A percentile compares a stretch with the other conserved stretches of the same genome.
These are phyloP conservation scores for Amorphotheca resinae DNA, from an alignment of 495 filamentous ascomycete genomes.

Conservation along the genomic window DNA sequence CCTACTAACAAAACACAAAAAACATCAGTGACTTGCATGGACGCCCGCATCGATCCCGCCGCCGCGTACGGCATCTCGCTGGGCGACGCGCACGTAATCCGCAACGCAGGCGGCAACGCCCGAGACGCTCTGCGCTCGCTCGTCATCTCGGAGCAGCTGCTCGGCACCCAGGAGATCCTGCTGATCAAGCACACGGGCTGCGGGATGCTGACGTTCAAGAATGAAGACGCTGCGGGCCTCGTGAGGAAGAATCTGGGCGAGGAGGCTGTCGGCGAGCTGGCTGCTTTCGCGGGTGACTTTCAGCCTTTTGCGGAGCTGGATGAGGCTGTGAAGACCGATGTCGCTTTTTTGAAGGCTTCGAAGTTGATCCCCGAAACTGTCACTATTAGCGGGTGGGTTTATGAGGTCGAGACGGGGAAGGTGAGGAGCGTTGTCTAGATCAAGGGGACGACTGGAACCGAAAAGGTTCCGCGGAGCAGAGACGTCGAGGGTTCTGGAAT, in stretches of 20 bases:
- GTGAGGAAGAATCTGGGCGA: conserved; percentile 46
- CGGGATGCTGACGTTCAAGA: conserved; percentile 71
- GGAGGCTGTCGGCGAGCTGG: conserved; percentile 29
- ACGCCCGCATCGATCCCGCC: conserved; percentile 65
- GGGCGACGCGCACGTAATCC: conserved; percentile 72
- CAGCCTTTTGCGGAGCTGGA: conserved; percentile 53
- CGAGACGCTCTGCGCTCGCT: conserved; percentile 60
- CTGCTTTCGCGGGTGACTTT: conserved; percentile 39
- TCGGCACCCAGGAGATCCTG: conserved; percentile 67
- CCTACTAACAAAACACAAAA: conserved; percentile 7
- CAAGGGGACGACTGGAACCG: too few relatives aligned
- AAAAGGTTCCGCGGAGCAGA: neutral
- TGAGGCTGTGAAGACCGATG: conserved; percentile 51
- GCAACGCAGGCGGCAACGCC: conserved; percentile 60
- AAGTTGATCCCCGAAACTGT: conserved; percentile 46
- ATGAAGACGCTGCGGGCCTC: conserved; percentile 44
- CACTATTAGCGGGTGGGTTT: conserved; percentile 61
- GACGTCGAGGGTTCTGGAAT: neutral
- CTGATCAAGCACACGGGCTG: conserved; percentile 72
- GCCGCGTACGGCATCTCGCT: conserved; percentile 42
- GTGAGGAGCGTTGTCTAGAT: conserved; percentile 29
- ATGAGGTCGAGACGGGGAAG: conserved; percentile 68
- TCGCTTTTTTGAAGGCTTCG: conserved; percentile 45
- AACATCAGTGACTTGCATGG: conserved; percentile 64
- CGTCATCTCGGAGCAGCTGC: conserved; percentile 68